A percentile compares a stretch with the other conserved stretches of the same genome.
Evolutionary conservation across 352 stramenopile genomes (phyloP).

Genomic region (Pythium oligandrum): DNA sequence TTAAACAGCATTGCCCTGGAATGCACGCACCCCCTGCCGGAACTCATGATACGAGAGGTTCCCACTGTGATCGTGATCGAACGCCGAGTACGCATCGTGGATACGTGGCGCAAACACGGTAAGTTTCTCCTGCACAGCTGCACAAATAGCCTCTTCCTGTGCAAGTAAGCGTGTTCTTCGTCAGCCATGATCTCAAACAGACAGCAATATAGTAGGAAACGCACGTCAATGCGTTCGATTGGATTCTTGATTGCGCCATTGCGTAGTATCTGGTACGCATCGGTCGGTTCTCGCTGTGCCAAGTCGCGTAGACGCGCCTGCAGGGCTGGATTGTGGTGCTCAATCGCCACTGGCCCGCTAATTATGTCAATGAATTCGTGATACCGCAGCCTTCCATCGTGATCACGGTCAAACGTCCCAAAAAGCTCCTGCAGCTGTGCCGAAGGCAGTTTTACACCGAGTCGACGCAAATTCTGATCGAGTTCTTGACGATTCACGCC

Average conservation of each 20-base stretch:
- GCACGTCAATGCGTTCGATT: slow-evolving; percentile 11
- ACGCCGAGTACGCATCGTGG: slow-evolving; percentile 47
- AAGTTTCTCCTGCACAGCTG: slow-evolving; percentile 35
- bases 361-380: slow-evolving; percentile 45
- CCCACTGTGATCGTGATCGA: slow-evolving; percentile 49
- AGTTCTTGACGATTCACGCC: slow-evolving; percentile 39
- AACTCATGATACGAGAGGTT: slow-evolving; percentile 50
- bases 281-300: slow-evolving; percentile 4
- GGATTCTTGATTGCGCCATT: slow-evolving; percentile 14
- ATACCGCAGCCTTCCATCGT: slow-evolving; percentile 37
- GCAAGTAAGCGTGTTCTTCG: no score
- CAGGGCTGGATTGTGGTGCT: slow-evolving; percentile 17
- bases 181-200: neutral
- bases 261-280: slow-evolving; percentile 37
- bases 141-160: slow-evolving; percentile 32
- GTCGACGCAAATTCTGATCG: slow-evolving; percentile 34
- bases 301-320: slow-evolving; percentile 9
- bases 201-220: slow-evolving; percentile 3
- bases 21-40: slow-evolving; percentile 29
- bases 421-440: slow-evolving; percentile 40
- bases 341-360: slow-evolving; percentile 19
- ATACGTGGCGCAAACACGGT: slow-evolving; percentile 29
- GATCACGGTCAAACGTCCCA: slow-evolving; percentile 29
- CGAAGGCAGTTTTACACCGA: slow-evolving; percentile 29
- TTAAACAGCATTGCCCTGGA: neutral